Base-by-base conservation (phyloP, 805 yeast species). In the Yarrowia bubula region DNA sequence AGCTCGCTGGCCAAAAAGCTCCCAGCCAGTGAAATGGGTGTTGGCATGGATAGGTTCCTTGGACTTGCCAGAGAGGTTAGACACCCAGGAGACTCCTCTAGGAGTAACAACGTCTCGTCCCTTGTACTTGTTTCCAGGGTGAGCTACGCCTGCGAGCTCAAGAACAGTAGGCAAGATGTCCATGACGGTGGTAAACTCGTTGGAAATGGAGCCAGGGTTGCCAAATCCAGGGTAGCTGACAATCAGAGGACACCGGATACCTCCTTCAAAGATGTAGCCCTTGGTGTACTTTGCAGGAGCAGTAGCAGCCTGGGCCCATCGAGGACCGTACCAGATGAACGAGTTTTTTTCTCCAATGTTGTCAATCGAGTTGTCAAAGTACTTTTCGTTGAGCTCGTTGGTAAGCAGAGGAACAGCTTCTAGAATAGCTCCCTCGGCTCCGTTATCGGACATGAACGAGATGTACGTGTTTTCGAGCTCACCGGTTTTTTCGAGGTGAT, bases 281-380 rank as follows among this genome's bases (percentile, higher is more conserved):
- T 84, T 84, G 70, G 78, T 82, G 80, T 81, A 81, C 65, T 77
- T 78, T n/a, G 79, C 73, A 0, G 86, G 86, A 3, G 86, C 84
- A 11, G 86, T 83, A 1, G 86, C 84, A n/a, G 86, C 86, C 69
- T 83, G 86, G 0, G 86, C 86, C 86, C 86, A 83, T 71, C 83
- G 81, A 65, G 83, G 86, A 1, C 82, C 80, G 67, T 83, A 83
- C 78, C 79, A 80, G 10, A 77, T 80, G 70, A 81, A 83, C 4
- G 85, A 81, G 68, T 82, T 74, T 41, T 68, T 67, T 32, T 76
- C 78, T 5, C 86, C 86, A 66, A 83, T 76, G 69, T 83, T 83
- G 1, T 79, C 82, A 35, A 71, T 71, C 1, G 73, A 63, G 69
- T 83, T 83, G 68, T 82, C 72, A 71, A 76, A 83, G 66, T 77